Conservation (phyloP, 257 asterid species). For the Solanum paucissectum region DNA sequence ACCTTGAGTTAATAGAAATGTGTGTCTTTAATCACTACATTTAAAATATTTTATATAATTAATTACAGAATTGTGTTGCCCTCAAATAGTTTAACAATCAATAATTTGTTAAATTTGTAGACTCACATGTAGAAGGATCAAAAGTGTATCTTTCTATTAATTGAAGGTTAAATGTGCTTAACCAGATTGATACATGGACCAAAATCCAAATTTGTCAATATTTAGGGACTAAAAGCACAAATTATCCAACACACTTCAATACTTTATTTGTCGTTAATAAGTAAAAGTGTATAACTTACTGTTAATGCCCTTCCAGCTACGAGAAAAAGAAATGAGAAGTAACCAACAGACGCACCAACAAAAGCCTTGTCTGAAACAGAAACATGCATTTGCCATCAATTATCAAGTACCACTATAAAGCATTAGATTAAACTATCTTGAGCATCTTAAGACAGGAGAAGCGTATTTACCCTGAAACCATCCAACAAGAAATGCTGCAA, state of each 20-base stretch:
- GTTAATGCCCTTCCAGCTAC: constrained; percentile 97
- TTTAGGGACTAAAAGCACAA: neutral
- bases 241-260: neutral
- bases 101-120: neutral
- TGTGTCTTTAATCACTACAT: neutral
- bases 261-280: neutral
- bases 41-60: neutral
- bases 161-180: neutral
- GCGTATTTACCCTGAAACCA: constrained; percentile 58
- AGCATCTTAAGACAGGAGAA: neutral
- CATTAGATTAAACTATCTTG: neutral
- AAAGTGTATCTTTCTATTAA: neutral
- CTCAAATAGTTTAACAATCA: neutral
- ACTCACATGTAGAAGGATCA: neutral
- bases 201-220: neutral
- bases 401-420: neutral
- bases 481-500: constrained; percentile 93
- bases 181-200: neutral
- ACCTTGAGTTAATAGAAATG: neutral
- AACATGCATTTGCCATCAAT: constrained; percentile 3
- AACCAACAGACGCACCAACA: constrained; percentile 99
- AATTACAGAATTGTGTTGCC: neutral
- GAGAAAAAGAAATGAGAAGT: constrained; percentile 93
- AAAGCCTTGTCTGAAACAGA: constrained; percentile 64
- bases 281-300: constrained; percentile 64